Conservation (phyloP, 2,329 filamentous ascomycete species). For the Cladorrhinum sp. region DNA sequence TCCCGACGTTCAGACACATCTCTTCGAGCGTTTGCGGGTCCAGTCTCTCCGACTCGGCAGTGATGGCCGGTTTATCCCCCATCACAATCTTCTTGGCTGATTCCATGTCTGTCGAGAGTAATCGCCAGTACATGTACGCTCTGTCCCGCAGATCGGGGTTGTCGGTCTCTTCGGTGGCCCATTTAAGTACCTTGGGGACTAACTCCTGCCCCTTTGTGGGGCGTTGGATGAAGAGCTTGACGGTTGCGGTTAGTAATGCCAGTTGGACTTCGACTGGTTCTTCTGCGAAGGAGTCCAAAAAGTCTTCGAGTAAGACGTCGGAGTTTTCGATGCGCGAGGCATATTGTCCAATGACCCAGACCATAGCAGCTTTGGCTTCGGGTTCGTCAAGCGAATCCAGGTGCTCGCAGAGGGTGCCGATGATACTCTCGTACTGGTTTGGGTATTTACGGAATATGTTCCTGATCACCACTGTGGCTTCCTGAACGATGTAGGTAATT, state of each 20-base stretch:
- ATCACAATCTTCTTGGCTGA: conserved; percentile 87
- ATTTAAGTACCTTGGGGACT: conserved; percentile 92
- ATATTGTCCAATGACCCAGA: conserved; percentile 99
- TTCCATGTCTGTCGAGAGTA: conserved; percentile 87
- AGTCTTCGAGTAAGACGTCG: conserved; percentile 90
- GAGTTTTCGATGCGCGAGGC: conserved; percentile 97
- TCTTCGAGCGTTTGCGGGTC: conserved; percentile 91
- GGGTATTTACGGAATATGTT: conserved; percentile 99
- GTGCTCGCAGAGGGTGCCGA: conserved; percentile 91
- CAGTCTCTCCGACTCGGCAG: conserved; percentile 90
- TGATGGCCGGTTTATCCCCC: conserved; percentile 96
- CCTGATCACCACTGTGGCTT: conserved; percentile 96
- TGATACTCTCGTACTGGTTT: conserved; percentile 98
- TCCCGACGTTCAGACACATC: conserved; percentile 95
- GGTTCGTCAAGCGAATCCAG: conserved; percentile 95
- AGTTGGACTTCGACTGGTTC: conserved; percentile 95
- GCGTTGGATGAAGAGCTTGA: conserved; percentile 96
- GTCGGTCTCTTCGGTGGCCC: conserved; percentile 99
- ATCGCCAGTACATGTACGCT: conserved; percentile 66
- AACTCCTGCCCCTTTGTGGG: conserved; percentile 92
- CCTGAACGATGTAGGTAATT: conserved; percentile 97
- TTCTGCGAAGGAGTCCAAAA: conserved; percentile 88
- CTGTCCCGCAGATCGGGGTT: conserved; percentile 56
- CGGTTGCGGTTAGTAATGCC: conserved; percentile 88
- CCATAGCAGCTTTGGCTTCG: conserved; percentile 96